phyloP scores from a whole-genome alignment of 495 filamentous ascomycete genomes.

The Entonaema liquescens region DNA sequence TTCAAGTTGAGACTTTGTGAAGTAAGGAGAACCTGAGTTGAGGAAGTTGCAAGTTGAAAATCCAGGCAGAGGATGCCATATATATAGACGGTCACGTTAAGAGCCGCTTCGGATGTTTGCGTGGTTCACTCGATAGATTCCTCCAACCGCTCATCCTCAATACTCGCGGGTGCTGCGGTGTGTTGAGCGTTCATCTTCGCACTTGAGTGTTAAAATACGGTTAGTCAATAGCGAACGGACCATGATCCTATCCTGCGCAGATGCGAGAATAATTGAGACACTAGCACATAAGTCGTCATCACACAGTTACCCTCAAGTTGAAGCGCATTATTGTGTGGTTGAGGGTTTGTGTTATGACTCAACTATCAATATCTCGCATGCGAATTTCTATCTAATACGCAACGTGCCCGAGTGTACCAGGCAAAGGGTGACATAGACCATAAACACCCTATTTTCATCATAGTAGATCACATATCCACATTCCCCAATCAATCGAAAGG shows the following conservation, averaged over 20 bases:
- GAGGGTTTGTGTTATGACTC: neutral
- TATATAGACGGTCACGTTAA: neutral
- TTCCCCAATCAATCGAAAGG: neutral
- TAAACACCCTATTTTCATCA: neutral
- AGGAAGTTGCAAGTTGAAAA: too few relatives aligned
- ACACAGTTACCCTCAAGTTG: neutral
- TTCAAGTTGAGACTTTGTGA: neutral
- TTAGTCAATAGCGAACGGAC: neutral
- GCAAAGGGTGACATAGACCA: neutral
- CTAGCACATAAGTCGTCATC: neutral
- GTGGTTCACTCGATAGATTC: neutral
- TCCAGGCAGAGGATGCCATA: neutral
- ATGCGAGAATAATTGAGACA: slow-evolving; percentile 19
- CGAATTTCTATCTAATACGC: neutral
- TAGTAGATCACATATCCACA: neutral
- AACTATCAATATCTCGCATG: neutral
- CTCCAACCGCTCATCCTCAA: neutral
- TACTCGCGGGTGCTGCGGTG: slow-evolving; percentile 6
- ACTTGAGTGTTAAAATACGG: slow-evolving; percentile 14
- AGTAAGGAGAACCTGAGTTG: neutral
- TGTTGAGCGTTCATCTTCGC: slow-evolving; percentile 8
- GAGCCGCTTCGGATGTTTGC: neutral
- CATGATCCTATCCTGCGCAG: slow-evolving; percentile 18
- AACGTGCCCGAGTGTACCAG: neutral
- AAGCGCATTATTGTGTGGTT: neutral